A percentile compares a stretch with the other conserved stretches of the same genome.
phyloP scores from a whole-genome alignment of 768 basidiomycete species.

The Suillus subaureus region DNA sequence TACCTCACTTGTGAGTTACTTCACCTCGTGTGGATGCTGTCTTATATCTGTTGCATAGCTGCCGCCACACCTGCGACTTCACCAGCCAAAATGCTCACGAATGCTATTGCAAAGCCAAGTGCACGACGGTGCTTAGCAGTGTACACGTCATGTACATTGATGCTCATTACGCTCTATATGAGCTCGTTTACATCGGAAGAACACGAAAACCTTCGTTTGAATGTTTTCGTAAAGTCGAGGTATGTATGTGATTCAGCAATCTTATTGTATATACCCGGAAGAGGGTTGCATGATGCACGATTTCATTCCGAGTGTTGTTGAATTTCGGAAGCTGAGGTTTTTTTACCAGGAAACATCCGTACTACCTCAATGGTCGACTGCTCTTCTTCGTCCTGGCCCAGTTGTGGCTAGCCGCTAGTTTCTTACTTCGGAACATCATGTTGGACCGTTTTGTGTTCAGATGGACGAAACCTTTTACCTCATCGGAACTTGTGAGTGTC shows the following conservation, averaged over 20 bases:
- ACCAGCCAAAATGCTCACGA: constrained; percentile 49
- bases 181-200: constrained; percentile 31
- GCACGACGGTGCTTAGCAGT: constrained; percentile 46
- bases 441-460: constrained; percentile 59
- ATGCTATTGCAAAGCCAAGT: constrained; percentile 48
- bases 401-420: constrained; percentile 45
- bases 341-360: constrained; percentile 66
- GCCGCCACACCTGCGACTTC: constrained; percentile 52
- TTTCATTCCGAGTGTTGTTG: not conserved
- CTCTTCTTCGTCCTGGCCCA: constrained; percentile 63
- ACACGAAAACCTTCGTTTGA: constrained; percentile 44
- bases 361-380: constrained; percentile 70
- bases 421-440: constrained; percentile 59
- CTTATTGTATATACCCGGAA: not conserved
- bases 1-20: constrained; percentile 57
- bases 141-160: constrained; percentile 50
- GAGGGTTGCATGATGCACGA: constrained; percentile 16
- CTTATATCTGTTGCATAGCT: constrained; percentile 33
- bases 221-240: constrained; percentile 70
- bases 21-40: not conserved
- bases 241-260: constrained; percentile 26
- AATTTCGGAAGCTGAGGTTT: constrained; percentile 5
- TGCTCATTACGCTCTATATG: constrained; percentile 47
- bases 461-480: constrained; percentile 34
- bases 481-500: constrained; percentile 21